Evolutionary conservation across 1,284 basidiomycete genomes (phyloP).

Genomic region (Cryptococcus jaspeensis): DNA sequence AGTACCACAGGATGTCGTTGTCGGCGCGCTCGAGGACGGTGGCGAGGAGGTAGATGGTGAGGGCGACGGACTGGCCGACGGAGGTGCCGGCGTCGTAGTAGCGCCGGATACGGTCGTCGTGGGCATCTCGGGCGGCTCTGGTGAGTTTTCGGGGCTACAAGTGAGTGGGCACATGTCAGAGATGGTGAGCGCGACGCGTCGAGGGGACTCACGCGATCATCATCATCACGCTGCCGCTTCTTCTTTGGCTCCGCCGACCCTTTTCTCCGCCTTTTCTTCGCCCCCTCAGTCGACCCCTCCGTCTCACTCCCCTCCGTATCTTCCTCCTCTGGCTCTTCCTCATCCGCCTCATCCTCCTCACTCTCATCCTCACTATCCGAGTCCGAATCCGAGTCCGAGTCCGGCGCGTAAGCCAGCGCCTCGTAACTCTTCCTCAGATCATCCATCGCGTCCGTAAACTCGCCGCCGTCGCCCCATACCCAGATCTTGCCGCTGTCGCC

Average conservation of each 20-base stretch:
- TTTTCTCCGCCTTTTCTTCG: conserved; percentile 60
- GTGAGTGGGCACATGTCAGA: conserved; percentile 7
- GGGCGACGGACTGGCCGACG: conserved; percentile 85
- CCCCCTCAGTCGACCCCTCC: conserved; percentile 47
- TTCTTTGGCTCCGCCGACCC: conserved; percentile 22
- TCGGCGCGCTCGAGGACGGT: conserved; percentile 85
- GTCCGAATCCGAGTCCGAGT: conserved; percentile 35
- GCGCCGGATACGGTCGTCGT: conserved; percentile 66
- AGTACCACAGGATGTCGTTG: conserved; percentile 92
- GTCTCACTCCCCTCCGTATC: conserved; percentile 36
- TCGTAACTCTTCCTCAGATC: conserved; percentile 56
- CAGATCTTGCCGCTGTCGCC: conserved; percentile 59
- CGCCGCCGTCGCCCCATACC: conserved; percentile 87
- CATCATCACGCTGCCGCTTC: conserved; percentile 31
- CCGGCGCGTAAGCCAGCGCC: conserved; percentile 56
- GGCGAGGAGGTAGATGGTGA: conserved; percentile 85
- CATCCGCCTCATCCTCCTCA: conserved; percentile 44
- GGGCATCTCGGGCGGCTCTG: conserved; percentile 65
- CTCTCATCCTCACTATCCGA: conserved; percentile 41
- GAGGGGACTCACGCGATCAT: conserved; percentile 26
- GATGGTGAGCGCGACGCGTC: not conserved
- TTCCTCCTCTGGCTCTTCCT: conserved; percentile 49
- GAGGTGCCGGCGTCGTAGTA: conserved; percentile 85
- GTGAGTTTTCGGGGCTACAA: conserved; percentile 58
- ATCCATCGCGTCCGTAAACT: conserved; percentile 41